A percentile compares a stretch with the other conserved stretches of the same genome.
Evolutionary conservation across 1,139 yeast species (phyloP).

Genomic region (Suhomyces bolitotheri): DNA sequence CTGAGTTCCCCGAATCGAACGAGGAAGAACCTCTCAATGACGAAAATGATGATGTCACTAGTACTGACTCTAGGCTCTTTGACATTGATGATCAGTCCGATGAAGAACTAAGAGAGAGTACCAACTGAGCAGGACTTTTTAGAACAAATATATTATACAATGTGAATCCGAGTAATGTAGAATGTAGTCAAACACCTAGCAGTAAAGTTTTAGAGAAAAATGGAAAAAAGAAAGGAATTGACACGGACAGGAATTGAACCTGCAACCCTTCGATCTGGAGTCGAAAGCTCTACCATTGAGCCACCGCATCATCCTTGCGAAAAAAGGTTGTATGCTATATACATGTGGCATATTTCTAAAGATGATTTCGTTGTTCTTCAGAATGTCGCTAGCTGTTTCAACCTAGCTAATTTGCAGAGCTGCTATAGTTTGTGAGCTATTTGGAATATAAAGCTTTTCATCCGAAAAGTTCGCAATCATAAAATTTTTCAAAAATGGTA

Average conservation of each 20-base stretch:
- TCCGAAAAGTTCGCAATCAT: no score
- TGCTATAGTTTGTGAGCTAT: no score
- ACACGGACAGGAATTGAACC: conserved; percentile 78
- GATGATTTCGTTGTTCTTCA: no score
- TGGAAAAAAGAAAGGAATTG: conserved; percentile 35
- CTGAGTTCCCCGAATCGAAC: conserved; percentile 12
- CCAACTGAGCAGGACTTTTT: no score
- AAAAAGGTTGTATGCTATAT: not conserved
- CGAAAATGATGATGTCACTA: conserved; percentile 7
- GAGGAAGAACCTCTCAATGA: conserved; percentile 11
- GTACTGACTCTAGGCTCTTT: conserved; percentile 36
- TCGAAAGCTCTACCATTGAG: conserved; percentile 94
- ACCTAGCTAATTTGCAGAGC: no score
- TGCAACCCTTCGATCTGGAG: conserved; percentile 79
- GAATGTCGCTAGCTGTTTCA: no score
- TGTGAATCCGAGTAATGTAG: no score
- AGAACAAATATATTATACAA: no score
- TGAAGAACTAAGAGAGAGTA: conserved; percentile 5
- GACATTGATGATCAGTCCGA: conserved; percentile 36
- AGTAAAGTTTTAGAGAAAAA: not conserved
- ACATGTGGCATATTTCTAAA: not conserved
- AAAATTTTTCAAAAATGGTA: no score
- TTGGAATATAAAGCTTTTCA: no score
- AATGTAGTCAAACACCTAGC: no score
- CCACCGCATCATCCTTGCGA: conserved; percentile 57